These are phyloP conservation scores for Cercospora janseana DNA, from an alignment of 2,329 filamentous ascomycete genomes.

Conservation along the genomic window DNA sequence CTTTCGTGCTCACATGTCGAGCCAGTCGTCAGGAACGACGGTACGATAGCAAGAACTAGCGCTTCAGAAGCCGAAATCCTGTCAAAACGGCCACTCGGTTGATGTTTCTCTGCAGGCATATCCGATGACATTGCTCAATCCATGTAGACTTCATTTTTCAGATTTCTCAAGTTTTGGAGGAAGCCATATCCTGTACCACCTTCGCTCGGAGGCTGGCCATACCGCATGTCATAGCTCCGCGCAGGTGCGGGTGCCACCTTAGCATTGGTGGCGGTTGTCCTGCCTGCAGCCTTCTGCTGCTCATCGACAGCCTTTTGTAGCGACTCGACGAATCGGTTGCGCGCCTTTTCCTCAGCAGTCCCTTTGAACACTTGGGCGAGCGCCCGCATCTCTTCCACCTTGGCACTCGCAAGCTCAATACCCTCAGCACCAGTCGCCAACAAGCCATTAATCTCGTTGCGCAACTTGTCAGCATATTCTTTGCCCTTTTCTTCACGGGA, in stretches of 20 bases:
- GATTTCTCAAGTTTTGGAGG: constrained; percentile 52
- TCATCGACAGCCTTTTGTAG: constrained; percentile 83
- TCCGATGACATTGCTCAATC: constrained; percentile 14
- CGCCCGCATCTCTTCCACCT: constrained; percentile 74
- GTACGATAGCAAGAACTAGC: no score
- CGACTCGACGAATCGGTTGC: constrained; percentile 75
- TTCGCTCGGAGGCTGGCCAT: constrained; percentile 31
- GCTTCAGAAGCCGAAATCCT: no score
- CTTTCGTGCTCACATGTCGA: no score
- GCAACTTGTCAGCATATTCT: constrained; percentile 68
- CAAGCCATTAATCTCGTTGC: constrained; percentile 68
- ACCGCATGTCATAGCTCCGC: constrained; percentile 31
- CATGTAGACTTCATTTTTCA: constrained; percentile 38
- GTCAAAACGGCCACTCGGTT: no score
- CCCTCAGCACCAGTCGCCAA: constrained; percentile 61
- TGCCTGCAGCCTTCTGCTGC: constrained; percentile 49
- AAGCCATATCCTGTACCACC: constrained; percentile 48
- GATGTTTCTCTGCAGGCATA: neutral
- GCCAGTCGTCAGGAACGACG: no score
- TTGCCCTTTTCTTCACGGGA: constrained; percentile 84
- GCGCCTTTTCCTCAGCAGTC: constrained; percentile 89
- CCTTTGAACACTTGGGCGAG: constrained; percentile 85
- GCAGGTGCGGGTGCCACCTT: constrained; percentile 26
- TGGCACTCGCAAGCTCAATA: constrained; percentile 68
- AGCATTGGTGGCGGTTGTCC: constrained; percentile 17